phyloP scores from a whole-genome alignment of 306 rosid genomes.

The Cucurbita argyrosperma region DNA sequence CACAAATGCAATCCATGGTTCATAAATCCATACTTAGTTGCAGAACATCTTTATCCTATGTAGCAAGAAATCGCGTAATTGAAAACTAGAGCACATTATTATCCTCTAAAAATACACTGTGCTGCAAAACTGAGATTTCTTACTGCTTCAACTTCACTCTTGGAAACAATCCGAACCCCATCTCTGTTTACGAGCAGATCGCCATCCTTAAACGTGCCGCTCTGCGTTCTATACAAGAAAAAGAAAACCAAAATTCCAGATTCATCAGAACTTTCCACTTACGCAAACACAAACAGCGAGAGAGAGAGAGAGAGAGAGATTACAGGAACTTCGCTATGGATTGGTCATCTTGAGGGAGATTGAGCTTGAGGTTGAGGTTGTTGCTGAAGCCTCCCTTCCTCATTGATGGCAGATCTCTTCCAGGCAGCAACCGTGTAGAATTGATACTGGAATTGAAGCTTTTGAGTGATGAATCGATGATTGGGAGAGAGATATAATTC shows the following conservation, averaged over 20 bases:
- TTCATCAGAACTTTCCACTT: conserved; percentile 8
- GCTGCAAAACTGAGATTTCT: not conserved
- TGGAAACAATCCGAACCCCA: conserved; percentile 82
- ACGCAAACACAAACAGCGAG: conserved; percentile 1
- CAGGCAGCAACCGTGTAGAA: not conserved
- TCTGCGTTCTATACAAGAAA: conserved; percentile 51
- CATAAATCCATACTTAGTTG: not conserved
- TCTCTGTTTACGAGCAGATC: conserved; percentile 88
- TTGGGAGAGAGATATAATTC: not conserved
- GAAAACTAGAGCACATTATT: not conserved
- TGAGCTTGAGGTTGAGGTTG: conserved; percentile 63
- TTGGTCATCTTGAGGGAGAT: conserved; percentile 57
- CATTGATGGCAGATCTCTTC: conserved; percentile 25
- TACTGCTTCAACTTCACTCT: conserved; percentile 72
- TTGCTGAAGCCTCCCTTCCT: conserved; percentile 46
- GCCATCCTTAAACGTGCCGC: conserved; percentile 89
- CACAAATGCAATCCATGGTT: not conserved
- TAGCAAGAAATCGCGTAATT: not conserved
- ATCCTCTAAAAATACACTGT: not conserved
- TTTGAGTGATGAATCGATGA: not conserved
- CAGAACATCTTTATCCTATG: not conserved
- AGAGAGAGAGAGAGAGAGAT: conserved; percentile 3
- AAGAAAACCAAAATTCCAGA: conserved; percentile 13
- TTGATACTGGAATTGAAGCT: not conserved
- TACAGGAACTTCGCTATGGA: conserved; percentile 65